Conservation (phyloP, 1,284 basidiomycete genomes). For the Ustilago vetiveriae region DNA sequence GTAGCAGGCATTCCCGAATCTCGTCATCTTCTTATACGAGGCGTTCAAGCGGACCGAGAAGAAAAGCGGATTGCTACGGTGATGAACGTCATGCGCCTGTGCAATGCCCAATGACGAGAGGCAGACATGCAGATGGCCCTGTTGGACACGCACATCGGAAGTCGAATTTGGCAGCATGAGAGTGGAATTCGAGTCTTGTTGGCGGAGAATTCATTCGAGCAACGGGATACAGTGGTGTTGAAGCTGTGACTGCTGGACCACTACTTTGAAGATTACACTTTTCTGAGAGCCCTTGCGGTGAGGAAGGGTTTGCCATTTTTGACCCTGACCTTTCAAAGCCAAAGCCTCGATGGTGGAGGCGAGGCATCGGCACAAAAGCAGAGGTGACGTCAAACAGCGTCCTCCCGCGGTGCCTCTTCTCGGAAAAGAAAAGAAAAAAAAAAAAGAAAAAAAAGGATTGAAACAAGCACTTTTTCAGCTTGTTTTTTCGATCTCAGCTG, state of each 20-base stretch:
- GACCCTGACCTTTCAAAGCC: neutral
- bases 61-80: neutral
- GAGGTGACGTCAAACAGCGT: conserved; percentile 11
- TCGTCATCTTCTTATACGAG: neutral
- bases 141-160: neutral
- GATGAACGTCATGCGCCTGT: neutral
- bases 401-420: neutral
- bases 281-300: too few species aligned
- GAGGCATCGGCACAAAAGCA: neutral
- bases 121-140: neutral
- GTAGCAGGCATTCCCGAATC: too few species aligned
- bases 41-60: too few species aligned
- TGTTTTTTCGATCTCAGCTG: conserved; percentile 2
- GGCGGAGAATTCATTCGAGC: neutral
- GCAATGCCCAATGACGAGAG: conserved; percentile 1
- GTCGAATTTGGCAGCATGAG: neutral
- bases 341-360: too few species aligned
- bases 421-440: neutral
- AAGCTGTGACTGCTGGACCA: too few species aligned
- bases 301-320: too few species aligned
- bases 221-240: too few species aligned
- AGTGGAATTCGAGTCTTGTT: too few species aligned
- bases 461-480: too few species aligned
- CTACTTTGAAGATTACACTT: too few species aligned
- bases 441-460: too few species aligned